Percentiles rank a stretch among this genome's conserved stretches.
Conservation (phyloP, 2,329 filamentous ascomycete species). For the Trichoderma lentiforme region DNA sequence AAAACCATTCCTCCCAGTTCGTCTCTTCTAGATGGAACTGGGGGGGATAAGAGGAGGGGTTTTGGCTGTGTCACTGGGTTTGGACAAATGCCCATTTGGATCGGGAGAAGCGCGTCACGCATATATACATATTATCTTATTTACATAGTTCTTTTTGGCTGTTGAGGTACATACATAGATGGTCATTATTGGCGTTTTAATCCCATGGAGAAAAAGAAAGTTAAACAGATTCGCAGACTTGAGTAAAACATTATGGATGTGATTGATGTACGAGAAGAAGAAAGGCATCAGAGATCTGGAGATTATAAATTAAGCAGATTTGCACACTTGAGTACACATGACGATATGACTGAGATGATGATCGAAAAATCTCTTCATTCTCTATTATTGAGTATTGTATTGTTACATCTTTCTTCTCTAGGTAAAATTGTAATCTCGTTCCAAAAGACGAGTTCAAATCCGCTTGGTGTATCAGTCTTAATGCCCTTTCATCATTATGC, state of each 20-base stretch:
- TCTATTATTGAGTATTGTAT: background rate
- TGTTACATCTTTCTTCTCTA: background rate
- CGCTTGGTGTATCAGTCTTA: background rate
- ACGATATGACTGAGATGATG: background rate
- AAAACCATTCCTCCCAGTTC: background rate
- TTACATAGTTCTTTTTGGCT: background rate
- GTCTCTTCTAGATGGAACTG: background rate
- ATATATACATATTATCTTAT: background rate
- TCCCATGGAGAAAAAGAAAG: background rate
- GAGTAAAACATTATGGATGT: no score
- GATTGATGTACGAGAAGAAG: background rate
- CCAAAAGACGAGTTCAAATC: background rate
- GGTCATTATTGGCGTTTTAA: background rate
- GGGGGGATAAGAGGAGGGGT: background rate
- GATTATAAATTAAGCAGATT: no score
- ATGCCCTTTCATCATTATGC: background rate
- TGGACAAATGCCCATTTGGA: slow-evolving; percentile 9
- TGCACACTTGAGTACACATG: background rate
- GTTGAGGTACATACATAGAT: background rate
- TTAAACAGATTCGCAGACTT: background rate
- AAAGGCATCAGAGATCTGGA: background rate
- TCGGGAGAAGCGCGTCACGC: background rate
- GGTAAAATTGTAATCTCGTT: background rate
- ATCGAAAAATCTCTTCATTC: background rate
- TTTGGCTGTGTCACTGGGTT: background rate